These are phyloP conservation scores for Ogataea thermomethanolica DNA, from an alignment of 805 yeast species.

Conservation along the genomic window DNA sequence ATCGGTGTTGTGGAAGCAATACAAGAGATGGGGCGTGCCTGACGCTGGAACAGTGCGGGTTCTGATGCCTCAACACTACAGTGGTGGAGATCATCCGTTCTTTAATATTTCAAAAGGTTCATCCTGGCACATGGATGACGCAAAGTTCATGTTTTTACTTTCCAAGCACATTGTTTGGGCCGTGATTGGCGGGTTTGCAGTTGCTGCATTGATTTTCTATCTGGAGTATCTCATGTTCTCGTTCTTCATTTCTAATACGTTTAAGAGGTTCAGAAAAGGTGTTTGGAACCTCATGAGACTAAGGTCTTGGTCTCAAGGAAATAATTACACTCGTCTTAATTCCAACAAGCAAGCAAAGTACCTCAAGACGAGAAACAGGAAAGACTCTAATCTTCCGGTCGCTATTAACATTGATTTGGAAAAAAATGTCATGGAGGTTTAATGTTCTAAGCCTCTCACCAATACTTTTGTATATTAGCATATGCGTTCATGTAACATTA, in stretches of 20 bases:
- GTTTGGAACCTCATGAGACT: conserved; percentile 22
- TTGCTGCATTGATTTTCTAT: conserved; percentile 47
- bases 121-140: conserved; percentile 91
- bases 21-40: conserved; percentile 74
- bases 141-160: conserved; percentile 67
- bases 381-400: conserved; percentile 52
- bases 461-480: conserved; percentile 8
- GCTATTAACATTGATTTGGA: conserved; percentile 36
- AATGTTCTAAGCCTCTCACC: not conserved
- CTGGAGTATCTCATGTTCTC: conserved; percentile 46
- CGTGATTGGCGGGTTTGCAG: conserved; percentile 63
- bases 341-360: conserved; percentile 23
- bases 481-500: conserved; percentile 7
- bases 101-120: conserved; percentile 79
- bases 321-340: conserved; percentile 22
- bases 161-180: conserved; percentile 73
- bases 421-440: conserved; percentile 27
- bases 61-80: conserved; percentile 70
- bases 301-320: conserved; percentile 23
- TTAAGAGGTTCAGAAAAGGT: conserved; percentile 22
- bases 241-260: conserved; percentile 25
- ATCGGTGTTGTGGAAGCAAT: conserved; percentile 83
- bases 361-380: conserved; percentile 36
- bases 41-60: conserved; percentile 65
- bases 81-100: conserved; percentile 55